phyloP scores from a whole-genome alignment of 192 early-diverging fungal genomes.

The Linderina pennispora region DNA sequence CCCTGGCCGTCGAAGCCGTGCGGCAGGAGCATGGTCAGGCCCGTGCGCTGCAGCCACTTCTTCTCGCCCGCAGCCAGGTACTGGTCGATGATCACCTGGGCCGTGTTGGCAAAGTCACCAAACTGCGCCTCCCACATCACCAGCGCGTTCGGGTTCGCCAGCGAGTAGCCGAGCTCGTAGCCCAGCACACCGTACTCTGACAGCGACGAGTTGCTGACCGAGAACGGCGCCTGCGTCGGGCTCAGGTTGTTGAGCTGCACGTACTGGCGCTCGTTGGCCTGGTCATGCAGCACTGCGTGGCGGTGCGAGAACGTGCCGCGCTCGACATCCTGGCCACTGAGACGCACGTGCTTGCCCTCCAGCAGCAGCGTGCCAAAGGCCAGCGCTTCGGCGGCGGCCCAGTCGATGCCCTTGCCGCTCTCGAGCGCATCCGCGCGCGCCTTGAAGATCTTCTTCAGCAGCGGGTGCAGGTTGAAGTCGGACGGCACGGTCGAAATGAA shows the following conservation, averaged over 20 bases:
- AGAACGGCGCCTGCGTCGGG: slow-evolving; percentile 80
- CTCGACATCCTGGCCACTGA: slow-evolving; percentile 97
- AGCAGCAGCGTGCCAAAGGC: slow-evolving; percentile 87
- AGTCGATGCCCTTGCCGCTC: slow-evolving; percentile 82
- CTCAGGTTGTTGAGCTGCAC: slow-evolving; percentile 83
- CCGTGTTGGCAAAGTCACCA: slow-evolving; percentile 96
- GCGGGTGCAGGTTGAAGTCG: slow-evolving; percentile 81
- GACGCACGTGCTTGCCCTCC: slow-evolving; percentile 88
- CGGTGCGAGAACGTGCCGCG: slow-evolving; percentile 99
- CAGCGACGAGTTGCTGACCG: slow-evolving; percentile 91
- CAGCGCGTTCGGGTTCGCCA: slow-evolving; percentile 90
- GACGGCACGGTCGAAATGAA: slow-evolving; percentile 74
- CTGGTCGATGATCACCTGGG: slow-evolving; percentile 98
- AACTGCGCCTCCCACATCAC: slow-evolving; percentile 99
- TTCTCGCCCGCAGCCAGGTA: slow-evolving; percentile 94
- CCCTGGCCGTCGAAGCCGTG: slow-evolving; percentile 99
- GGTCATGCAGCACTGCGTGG: slow-evolving; percentile 95
- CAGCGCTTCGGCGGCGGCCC: slow-evolving; percentile 91
- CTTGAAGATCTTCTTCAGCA: slow-evolving; percentile 81
- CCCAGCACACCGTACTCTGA: slow-evolving; percentile 95
- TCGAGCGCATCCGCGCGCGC: slow-evolving; percentile 74
- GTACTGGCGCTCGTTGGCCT: slow-evolving; percentile 77
- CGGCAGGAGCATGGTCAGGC: slow-evolving; percentile 87
- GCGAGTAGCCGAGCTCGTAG: slow-evolving; percentile 95
- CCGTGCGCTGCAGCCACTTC: slow-evolving; percentile 97